These are phyloP conservation scores for Boletus barrowsii DNA, from an alignment of 768 basidiomycete species.

Conservation along the genomic window DNA sequence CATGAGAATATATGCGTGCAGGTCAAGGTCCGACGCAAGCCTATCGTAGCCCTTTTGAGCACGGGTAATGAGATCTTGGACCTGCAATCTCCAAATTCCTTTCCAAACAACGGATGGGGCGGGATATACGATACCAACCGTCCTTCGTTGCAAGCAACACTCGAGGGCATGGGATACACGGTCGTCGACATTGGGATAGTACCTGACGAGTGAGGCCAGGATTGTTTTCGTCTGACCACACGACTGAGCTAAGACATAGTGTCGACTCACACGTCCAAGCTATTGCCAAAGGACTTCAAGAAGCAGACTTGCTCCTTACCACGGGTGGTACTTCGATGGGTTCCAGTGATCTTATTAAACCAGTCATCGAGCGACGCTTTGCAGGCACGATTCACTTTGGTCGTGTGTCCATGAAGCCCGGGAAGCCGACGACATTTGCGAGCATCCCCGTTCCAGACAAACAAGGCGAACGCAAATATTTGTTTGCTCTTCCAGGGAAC, in stretches of 20 bases:
- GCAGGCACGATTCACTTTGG: slow-evolving; percentile 82
- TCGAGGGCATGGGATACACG: slow-evolving; percentile 71
- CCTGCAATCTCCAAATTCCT: slow-evolving; percentile 42
- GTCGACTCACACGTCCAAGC: slow-evolving; percentile 55
- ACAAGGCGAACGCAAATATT: slow-evolving; percentile 45
- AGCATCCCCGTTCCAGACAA: slow-evolving; percentile 51
- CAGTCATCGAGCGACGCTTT: slow-evolving; percentile 79
- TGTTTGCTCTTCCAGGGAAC: slow-evolving; percentile 88
- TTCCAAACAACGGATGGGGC: slow-evolving; percentile 49
- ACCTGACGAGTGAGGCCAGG: slow-evolving; percentile 55
- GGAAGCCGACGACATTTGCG: slow-evolving; percentile 90
- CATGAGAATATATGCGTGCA: slow-evolving; percentile 25
- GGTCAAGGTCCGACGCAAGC: slow-evolving; percentile 70
- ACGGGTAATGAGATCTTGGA: slow-evolving; percentile 84
- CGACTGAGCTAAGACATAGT: slow-evolving; percentile 32
- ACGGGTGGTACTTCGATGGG: slow-evolving; percentile 95
- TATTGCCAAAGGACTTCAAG: slow-evolving; percentile 53
- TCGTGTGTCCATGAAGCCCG: slow-evolving; percentile 76
- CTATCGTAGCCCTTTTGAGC: slow-evolving; percentile 75
- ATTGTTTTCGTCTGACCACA: not conserved
- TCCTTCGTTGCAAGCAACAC: slow-evolving; percentile 67
- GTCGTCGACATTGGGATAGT: slow-evolving; percentile 82
- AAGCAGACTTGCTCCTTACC: slow-evolving; percentile 74
- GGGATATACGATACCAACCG: slow-evolving; percentile 86
- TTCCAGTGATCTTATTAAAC: slow-evolving; percentile 81